Percentiles rank a stretch among this genome's conserved stretches.
Conservation (phyloP, 345 rosid genomes). For the Syzygium jambos region DNA sequence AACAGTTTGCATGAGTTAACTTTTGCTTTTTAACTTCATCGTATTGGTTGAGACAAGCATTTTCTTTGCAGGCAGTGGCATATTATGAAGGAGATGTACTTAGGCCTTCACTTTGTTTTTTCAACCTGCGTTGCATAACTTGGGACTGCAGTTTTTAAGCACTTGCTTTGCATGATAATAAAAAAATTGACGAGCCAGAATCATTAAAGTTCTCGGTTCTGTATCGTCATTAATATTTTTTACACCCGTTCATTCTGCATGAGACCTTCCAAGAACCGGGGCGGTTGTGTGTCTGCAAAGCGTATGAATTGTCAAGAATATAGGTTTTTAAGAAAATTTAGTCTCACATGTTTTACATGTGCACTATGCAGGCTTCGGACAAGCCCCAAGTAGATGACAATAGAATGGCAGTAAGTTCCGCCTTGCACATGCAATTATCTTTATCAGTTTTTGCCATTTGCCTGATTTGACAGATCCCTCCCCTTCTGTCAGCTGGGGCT, state of each 20-base stretch:
- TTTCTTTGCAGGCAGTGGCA: not conserved
- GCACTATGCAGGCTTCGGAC: not conserved
- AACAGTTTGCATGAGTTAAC: not conserved
- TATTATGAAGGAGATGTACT: not conserved
- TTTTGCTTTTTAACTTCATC: not conserved
- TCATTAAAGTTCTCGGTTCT: not conserved
- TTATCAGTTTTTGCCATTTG: not conserved
- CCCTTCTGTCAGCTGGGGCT: not conserved
- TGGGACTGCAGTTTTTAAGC: not conserved
- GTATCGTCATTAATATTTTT: not conserved
- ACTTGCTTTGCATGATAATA: not conserved
- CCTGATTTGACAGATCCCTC: not conserved
- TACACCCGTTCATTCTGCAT: slow-evolving; percentile 2
- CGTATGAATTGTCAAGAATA: not conserved
- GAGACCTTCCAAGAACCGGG: not conserved
- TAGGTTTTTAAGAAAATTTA: not conserved
- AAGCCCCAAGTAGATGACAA: slow-evolving; percentile 27
- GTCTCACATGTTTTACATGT: not conserved
- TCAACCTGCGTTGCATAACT: not conserved
- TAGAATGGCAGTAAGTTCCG: slow-evolving; percentile 46
- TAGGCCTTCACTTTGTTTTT: not conserved
- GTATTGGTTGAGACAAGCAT: not conserved
- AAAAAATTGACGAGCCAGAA: not conserved
- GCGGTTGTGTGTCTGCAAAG: not conserved
- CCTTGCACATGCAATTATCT: not conserved